These are phyloP conservation scores for Gloeopeniophorella convolvens DNA, from an alignment of 768 basidiomycete species.

Conservation along the genomic window DNA sequence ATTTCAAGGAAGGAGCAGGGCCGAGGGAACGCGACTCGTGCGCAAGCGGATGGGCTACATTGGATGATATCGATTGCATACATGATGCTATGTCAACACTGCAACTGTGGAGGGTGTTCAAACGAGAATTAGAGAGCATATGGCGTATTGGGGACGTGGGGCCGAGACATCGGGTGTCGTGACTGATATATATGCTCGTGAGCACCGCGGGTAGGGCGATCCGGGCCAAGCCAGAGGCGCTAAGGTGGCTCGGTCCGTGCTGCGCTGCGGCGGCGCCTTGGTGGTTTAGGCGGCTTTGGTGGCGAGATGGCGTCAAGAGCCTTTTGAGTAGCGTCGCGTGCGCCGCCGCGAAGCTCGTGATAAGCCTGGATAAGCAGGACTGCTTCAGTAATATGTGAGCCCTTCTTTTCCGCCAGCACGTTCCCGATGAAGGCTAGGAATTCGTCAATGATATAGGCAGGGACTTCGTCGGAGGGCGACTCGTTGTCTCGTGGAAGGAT, in stretches of 20 bases:
- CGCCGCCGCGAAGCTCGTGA: not conserved
- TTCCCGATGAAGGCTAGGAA: constrained; percentile 1
- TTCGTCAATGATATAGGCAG: not conserved
- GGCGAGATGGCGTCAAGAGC: not conserved
- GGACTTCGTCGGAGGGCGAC: not conserved
- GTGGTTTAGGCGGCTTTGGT: not conserved
- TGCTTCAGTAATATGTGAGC: not conserved
- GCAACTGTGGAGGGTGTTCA: too few species aligned
- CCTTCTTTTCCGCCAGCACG: not conserved
- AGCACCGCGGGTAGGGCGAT: not conserved
- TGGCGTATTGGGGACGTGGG: too few species aligned
- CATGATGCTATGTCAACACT: too few species aligned
- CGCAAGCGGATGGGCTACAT: too few species aligned
- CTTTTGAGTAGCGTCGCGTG: not conserved
- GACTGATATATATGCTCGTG: too few species aligned
- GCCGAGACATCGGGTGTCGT: too few species aligned
- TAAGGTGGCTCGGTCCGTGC: not conserved
- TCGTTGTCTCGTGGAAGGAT: constrained; percentile 19
- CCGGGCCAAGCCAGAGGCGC: not conserved
- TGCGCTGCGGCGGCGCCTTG: not conserved
- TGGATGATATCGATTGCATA: too few species aligned
- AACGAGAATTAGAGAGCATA: too few species aligned
- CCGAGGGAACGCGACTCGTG: too few species aligned
- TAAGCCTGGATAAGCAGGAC: not conserved
- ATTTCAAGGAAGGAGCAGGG: too few species aligned